Evolutionary conservation across 2,329 filamentous ascomycete genomes (phyloP), one percentile per base, ranked within the genome.

Genomic region (Aureobasidium sp.): DNA sequence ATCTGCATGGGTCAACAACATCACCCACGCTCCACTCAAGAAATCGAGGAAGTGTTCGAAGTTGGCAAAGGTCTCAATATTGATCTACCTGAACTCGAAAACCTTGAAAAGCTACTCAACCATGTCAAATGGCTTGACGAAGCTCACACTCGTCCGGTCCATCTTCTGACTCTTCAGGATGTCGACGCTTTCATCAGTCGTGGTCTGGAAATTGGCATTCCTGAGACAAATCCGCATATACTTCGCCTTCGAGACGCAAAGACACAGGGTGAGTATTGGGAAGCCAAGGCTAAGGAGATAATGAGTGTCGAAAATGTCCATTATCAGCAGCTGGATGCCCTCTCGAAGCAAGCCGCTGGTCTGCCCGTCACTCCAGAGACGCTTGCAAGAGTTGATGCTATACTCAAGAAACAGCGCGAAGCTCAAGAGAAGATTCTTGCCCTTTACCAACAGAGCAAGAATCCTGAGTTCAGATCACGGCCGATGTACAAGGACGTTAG

Each of bases 341-440:
- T 99, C 6, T 95, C 92, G 1, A 84, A 85, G 55, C 93, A 97
- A 76, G 92, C 92, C 0, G 80, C 85, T 37, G 82, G 82, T 5
- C 80, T 97, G 20, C 93, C 94, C 0, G 92, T 97, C 24, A 89
- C 89, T 1, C 79, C 85, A 4, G 88, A 92, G 37, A 97, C 92
- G 0, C 81, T 96, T 27, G 84, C 85, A 8, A 83, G 86, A 9
- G 90, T 99, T 29, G 94, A 99, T 69, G 88, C 91, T 53, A 97
- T 97, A 62, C 79, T 99, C 63, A 92, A 92, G 73, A 97, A 97
- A 76, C 94, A 99, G 73, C 87, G 94, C 24, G 94, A 97, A 72
- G 92, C 92, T 0, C 92, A 97, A 71, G 87, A 89, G 17, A 88
- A 92, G 69, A 96, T 99, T 60, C 78, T 92, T 53, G 88, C 89